A percentile compares a stretch with the other conserved stretches of the same genome.
Evolutionary conservation across 148 eudicot genomes (phyloP).

Genomic region (Polygonum maritimum): DNA sequence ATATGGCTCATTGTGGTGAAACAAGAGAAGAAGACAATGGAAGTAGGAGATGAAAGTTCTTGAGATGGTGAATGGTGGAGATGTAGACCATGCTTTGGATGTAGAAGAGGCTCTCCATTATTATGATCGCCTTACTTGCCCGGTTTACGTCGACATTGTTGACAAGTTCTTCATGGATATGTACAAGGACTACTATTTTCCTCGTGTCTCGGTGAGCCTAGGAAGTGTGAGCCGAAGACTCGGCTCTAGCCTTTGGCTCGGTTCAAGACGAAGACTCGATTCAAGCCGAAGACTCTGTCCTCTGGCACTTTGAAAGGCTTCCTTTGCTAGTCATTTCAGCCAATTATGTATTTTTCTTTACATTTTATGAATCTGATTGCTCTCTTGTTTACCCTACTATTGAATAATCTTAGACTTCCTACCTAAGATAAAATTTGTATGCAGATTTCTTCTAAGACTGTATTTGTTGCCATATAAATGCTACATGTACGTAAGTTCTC

Average conservation of each 20-base stretch:
- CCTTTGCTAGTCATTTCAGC: not conserved
- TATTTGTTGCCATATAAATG: not conserved
- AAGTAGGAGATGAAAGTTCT: conserved; percentile 49
- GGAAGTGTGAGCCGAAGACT: conserved; percentile 36
- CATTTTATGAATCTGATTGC: not conserved
- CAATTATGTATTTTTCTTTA: not conserved
- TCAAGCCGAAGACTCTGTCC: conserved; percentile 9
- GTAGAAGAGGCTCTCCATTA: conserved; percentile 77
- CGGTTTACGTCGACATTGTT: conserved; percentile 65
- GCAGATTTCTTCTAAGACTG: not conserved
- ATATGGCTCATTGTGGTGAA: not conserved
- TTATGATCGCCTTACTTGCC: conserved; percentile 73
- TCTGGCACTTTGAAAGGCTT: not conserved
- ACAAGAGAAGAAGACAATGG: conserved; percentile 15
- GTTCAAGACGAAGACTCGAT: not conserved
- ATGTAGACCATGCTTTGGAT: conserved; percentile 68
- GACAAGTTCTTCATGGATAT: conserved; percentile 72
- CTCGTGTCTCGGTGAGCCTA: too few relatives aligned
- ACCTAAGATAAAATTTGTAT: not conserved
- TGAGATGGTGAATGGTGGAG: conserved; percentile 62
- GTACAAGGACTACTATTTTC: too few relatives aligned
- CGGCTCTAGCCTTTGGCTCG: not conserved
- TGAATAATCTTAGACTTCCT: not conserved
- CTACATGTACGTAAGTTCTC: not conserved
- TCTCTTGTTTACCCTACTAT: too few relatives aligned